Conservation (phyloP, 805 yeast species). For the Zygosaccharomyces gambellarensis region DNA sequence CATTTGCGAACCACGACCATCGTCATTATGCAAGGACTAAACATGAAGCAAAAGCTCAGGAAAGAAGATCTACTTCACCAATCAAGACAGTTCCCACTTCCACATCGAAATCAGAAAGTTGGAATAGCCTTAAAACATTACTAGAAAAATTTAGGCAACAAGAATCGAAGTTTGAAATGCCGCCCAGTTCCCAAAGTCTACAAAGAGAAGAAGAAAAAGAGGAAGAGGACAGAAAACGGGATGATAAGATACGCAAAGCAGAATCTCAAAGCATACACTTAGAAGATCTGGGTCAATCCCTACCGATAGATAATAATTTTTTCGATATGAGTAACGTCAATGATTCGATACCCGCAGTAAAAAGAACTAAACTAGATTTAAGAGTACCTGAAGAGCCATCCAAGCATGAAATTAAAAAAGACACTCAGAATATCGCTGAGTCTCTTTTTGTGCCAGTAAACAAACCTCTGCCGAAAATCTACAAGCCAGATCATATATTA, state of each 20-base stretch:
- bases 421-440: conserved; percentile 10
- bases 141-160: conserved; percentile 14
- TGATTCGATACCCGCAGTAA: conserved; percentile 20
- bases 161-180: not conserved
- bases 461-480: conserved; percentile 25
- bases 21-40: conserved; percentile 26
- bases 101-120: conserved; percentile 14
- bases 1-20: conserved; percentile 16
- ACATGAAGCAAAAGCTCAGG: conserved; percentile 15
- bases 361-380: conserved; percentile 15
- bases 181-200: not conserved
- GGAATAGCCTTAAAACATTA: conserved; percentile 17
- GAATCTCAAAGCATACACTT: conserved; percentile 11
- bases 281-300: conserved; percentile 15
- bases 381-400: conserved; percentile 8
- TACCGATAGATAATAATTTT: conserved; percentile 17
- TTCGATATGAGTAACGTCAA: conserved; percentile 28
- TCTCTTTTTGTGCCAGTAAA: conserved; percentile 30
- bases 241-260: conserved; percentile 10
- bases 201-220: not conserved
- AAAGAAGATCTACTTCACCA: conserved; percentile 25
- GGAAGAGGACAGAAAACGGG: not conserved
- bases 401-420: not conserved
- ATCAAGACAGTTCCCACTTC: conserved; percentile 21
- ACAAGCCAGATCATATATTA: conserved; percentile 20